Conservation (phyloP, 1,139 yeast genomes). For the Candida pseudoviswanathii region DNA sequence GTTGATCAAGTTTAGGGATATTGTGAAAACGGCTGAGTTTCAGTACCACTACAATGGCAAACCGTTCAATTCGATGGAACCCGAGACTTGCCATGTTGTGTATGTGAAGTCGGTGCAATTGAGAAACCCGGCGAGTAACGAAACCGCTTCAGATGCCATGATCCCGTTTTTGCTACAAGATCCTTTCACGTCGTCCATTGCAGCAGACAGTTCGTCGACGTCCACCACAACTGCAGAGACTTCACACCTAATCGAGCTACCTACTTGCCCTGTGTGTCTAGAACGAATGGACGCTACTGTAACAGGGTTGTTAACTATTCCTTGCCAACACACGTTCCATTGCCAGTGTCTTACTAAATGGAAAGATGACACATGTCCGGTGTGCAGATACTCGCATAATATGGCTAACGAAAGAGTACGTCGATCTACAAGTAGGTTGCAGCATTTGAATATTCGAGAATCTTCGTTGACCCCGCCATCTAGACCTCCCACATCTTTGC, state of each 20-base stretch:
- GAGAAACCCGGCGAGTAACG: conserved; percentile 17
- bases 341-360: conserved; percentile 87
- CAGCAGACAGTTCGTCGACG: no score
- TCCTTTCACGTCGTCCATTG: conserved; percentile 55
- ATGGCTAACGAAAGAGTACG: conserved; percentile 39
- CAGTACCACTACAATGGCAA: conserved; percentile 71
- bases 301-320: conserved; percentile 83
- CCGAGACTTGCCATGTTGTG: conserved; percentile 81
- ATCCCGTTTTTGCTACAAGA: conserved; percentile 74
- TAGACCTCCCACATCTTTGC: conserved; percentile 5
- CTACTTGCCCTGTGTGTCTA: conserved; percentile 92
- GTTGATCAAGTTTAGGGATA: conserved; percentile 68
- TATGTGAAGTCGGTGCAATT: conserved; percentile 60
- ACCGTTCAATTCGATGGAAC: conserved; percentile 83
- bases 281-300: conserved; percentile 85
- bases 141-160: conserved; percentile 27
- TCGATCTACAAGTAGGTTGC: conserved; percentile 35
- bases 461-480: conserved; percentile 5
- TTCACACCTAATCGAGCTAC: conserved; percentile 57
- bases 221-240: neutral
- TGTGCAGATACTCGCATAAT: conserved; percentile 75
- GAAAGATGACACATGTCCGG: conserved; percentile 92
- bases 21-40: conserved; percentile 60
- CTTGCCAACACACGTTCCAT: conserved; percentile 93
- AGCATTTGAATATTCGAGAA: conserved; percentile 26